Evolutionary conservation across 768 basidiomycete species (phyloP), one percentile per base, ranked within the genome.

Genomic region (Mycena albidolilacea): DNA sequence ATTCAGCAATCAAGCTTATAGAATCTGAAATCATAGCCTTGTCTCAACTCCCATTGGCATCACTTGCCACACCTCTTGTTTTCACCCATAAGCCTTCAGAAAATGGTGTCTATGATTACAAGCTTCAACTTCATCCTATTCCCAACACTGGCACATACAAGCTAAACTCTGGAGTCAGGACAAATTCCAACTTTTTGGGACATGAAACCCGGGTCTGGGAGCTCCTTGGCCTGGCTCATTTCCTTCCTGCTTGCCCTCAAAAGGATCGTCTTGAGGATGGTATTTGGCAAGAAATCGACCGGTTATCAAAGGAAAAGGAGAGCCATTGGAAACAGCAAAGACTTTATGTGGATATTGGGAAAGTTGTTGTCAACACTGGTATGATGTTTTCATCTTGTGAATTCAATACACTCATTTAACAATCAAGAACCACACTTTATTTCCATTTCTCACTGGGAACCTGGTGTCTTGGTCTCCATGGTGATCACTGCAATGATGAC

Each of bases 401-500:
- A 39, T 23, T 23, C 23, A 23, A 23, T 23, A 23, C 23, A 5
- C 21, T 37, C 9, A 41, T 61, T 9, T 6, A 17, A 17, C 1
- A 23, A 10, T 7, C 55, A 12, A 71, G 70, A 60, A 5, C 10
- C n/a, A 17, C 38, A 71, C 48, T 71, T 71, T 66, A 59, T 37
- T 3, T 23, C 63, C 1, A 23, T 71, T 8, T 35, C 64, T 17
- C 52, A 19, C 10, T 23, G 57, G 23, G 72, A 58, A 23, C 72
- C 72, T 11, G 19, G 15, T 15, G 44, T 70, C 23, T 52, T 65
- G 38, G 64, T 64, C 30, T 11, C 63, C 9, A 65, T 54, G n/a
- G 64, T 76, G 30, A 19, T 77, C 7, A 74, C 75, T 1, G 67
- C 78, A 11, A 71, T 80, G 11, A 55, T 80, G 57, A 55, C 75